phyloP scores from a whole-genome alignment of 768 basidiomycete species.

The Crucibulum laeve region DNA sequence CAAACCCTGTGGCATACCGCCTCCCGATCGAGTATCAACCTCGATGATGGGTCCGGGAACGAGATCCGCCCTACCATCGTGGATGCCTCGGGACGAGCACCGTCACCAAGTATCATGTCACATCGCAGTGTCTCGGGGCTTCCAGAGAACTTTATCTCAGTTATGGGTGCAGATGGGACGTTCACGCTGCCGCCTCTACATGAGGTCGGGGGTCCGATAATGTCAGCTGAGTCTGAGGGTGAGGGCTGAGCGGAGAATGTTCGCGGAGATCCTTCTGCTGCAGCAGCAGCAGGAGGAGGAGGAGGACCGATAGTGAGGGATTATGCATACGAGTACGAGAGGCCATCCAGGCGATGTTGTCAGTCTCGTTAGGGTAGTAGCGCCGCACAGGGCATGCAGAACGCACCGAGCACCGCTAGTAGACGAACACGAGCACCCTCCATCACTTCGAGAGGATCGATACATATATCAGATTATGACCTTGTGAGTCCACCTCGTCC shows the following conservation, averaged over 20 bases:
- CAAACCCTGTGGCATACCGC: not conserved
- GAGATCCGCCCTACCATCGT: slow-evolving; percentile 14
- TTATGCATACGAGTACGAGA: slow-evolving; percentile 5
- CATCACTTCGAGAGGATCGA: slow-evolving; percentile 24
- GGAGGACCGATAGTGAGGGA: slow-evolving; percentile 5
- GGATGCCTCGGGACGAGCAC: slow-evolving; percentile 13
- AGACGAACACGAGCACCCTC: slow-evolving; percentile 14
- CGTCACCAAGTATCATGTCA: slow-evolving; percentile 13
- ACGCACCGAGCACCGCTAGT: too few relatives aligned
- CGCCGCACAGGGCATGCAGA: slow-evolving; percentile 4
- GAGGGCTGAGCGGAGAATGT: not conserved
- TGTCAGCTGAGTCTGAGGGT: slow-evolving; percentile 6
- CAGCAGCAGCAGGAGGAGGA: too few relatives aligned
- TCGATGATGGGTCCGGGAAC: slow-evolving; percentile 6
- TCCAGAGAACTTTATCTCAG: slow-evolving; percentile 49
- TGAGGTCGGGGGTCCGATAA: slow-evolving; percentile 29
- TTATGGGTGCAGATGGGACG: slow-evolving; percentile 27
- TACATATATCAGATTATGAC: slow-evolving; percentile 31
- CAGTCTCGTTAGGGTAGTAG: slow-evolving; percentile 3
- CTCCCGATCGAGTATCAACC: not conserved
- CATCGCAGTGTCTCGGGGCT: slow-evolving; percentile 27
- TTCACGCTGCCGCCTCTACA: slow-evolving; percentile 50
- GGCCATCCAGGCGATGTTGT: not conserved
- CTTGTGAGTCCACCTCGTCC: slow-evolving; percentile 27
- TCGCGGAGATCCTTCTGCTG: too few relatives aligned